Evolutionary conservation across 345 rosid species (phyloP).

Genomic region (Euphorbia lathyris): DNA sequence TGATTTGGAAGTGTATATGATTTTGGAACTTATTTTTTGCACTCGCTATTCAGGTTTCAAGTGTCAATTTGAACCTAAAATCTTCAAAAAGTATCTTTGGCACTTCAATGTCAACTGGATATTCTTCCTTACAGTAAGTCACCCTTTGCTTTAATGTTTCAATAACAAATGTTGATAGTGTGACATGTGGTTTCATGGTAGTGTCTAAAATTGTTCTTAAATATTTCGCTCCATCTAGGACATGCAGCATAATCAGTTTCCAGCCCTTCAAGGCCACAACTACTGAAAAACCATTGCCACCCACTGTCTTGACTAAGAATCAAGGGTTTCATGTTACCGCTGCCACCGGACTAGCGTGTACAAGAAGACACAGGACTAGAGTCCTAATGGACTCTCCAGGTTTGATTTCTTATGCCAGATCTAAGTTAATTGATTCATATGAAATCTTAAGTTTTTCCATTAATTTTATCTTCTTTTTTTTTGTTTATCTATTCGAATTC

Average conservation of each 20-base stretch:
- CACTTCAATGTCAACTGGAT: conserved; percentile 37
- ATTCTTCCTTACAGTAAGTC: conserved; percentile 61
- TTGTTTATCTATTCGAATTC: too few species aligned
- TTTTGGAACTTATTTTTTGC: too few species aligned
- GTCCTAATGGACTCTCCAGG: too few species aligned
- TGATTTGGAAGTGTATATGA: too few species aligned
- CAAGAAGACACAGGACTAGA: too few species aligned
- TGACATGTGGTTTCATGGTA: too few species aligned
- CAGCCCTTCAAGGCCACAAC: conserved; percentile 82
- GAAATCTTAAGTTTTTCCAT: too few species aligned
- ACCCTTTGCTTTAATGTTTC: background rate
- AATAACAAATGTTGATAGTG: background rate
- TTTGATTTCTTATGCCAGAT: too few species aligned
- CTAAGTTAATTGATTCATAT: too few species aligned
- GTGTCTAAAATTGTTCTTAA: background rate
- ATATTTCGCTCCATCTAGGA: conserved; percentile 30
- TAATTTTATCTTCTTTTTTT: too few species aligned
- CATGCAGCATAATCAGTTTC: conserved; percentile 36
- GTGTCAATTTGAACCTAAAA: conserved; percentile 24
- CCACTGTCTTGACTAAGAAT: conserved; percentile 55
- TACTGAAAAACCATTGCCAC: conserved; percentile 63
- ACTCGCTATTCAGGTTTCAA: too few species aligned
- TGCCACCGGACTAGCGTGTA: too few species aligned
- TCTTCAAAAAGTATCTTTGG: conserved; percentile 41
- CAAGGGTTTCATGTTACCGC: background rate